Evolutionary conservation across 2,329 filamentous ascomycete species (phyloP).

Genomic region (Colletotrichum sp.): DNA sequence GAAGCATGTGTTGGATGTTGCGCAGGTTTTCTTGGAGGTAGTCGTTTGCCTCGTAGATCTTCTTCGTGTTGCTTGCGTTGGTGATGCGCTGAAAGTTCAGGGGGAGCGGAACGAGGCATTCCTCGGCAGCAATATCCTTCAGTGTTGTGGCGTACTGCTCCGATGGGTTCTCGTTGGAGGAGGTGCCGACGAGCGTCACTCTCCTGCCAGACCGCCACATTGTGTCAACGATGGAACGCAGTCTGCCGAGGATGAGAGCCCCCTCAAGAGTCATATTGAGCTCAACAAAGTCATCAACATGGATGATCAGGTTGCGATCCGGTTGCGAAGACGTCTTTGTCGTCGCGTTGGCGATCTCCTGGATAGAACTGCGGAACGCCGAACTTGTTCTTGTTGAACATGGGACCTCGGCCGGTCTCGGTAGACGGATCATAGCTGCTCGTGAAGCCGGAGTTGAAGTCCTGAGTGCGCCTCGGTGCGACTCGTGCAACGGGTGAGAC

Average conservation of each 20-base stretch:
- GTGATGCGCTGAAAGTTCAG: slow-evolving; percentile 25
- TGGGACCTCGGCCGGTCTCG: slow-evolving; percentile 61
- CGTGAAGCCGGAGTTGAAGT: slow-evolving; percentile 64
- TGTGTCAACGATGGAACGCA: slow-evolving; percentile 75
- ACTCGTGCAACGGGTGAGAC: slow-evolving; percentile 27
- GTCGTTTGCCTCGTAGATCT: slow-evolving; percentile 34
- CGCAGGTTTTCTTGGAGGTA: slow-evolving; percentile 49
- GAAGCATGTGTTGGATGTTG: slow-evolving; percentile 54
- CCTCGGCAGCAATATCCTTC: slow-evolving; percentile 43
- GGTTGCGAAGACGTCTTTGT: background rate
- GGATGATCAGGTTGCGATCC: slow-evolving; percentile 68
- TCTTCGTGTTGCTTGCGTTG: slow-evolving; percentile 17
- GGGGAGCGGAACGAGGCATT: slow-evolving; percentile 40
- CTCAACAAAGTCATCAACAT: slow-evolving; percentile 82
- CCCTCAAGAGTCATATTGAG: slow-evolving; percentile 74
- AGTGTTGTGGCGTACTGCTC: slow-evolving; percentile 46
- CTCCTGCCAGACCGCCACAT: slow-evolving; percentile 74
- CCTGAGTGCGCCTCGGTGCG: slow-evolving; percentile 45
- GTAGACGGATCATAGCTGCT: slow-evolving; percentile 62
- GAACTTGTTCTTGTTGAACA: slow-evolving; percentile 62
- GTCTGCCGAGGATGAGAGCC: slow-evolving; percentile 68
- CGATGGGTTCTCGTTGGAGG: slow-evolving; percentile 58
- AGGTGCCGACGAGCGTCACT: slow-evolving; percentile 82
- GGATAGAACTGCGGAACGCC: slow-evolving; percentile 68
- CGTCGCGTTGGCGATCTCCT: slow-evolving; percentile 47